Base-by-base conservation (phyloP, 257 asterid genomes). In the Apocynum venetum region DNA sequence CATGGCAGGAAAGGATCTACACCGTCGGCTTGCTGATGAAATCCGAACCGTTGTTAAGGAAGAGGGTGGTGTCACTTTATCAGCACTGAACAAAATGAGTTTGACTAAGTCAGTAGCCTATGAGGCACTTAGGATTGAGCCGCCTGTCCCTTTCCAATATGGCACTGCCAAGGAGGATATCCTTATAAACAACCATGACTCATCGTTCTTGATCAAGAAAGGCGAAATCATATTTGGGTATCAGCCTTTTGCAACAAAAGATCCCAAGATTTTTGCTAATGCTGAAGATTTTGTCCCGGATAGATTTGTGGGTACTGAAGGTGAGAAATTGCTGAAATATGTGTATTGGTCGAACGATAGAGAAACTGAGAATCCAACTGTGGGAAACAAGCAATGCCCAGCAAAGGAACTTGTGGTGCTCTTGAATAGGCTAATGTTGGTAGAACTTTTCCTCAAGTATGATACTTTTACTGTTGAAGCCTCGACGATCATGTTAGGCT, bases 281-380 rank as follows among this genome's bases (percentile, higher is more conserved):
- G 83, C 95, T 0, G 90, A 89, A 17, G 85, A 87, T 4, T 93
- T 90, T 19, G 52, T 83, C 0, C 76, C 87, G 1, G 94, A 90
- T 11, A 89, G 98, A 35, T 93, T 91, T 40, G 76, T 91, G 12
- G 93, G 92, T 3, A 92, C 91, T 3, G 86, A 85, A 0, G 97
- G 97, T 0, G 95, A 88, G 61, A 76, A 82, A 14, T 53, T 93
- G 80, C 25, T 93, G 13, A 49, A 81, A 74, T 86, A 89, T 70
- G 88, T 93, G n/a, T 91, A 83, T 17, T 93, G 98, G 98, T 91
- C 97, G 13, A 93, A 93, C 60, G 98, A 84, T 40, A 80, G 93
- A 36, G 91, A 91, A 38, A 88, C 84, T 0, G 90, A 89, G 3
- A 78, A 80, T 38, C 91, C 97, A 17, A 78, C 79, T 14, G 82